Evolutionary conservation across 2,329 filamentous ascomycete genomes (phyloP).

Genomic region (Colletotrichum tabaci): DNA sequence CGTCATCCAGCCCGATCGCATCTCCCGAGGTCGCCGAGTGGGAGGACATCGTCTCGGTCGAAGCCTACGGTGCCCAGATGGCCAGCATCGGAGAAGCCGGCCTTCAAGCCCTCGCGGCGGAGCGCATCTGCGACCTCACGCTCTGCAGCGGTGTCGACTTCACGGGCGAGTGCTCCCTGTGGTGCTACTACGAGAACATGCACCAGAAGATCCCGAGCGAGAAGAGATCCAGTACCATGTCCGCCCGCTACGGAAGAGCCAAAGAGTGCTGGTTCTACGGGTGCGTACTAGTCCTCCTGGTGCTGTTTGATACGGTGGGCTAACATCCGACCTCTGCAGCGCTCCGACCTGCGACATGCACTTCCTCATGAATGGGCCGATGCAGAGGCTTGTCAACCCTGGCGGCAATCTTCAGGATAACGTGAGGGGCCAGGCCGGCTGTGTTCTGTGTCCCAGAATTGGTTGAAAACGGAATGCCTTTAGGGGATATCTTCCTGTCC

Average conservation of each 20-base stretch:
- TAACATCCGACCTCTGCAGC: not conserved
- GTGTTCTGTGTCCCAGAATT: not conserved
- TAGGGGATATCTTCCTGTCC: fast-evolving
- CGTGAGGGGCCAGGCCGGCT: not conserved
- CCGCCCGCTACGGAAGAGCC: not conserved
- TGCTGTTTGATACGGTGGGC: too few relatives aligned
- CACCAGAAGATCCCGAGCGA: not conserved
- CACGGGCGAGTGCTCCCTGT: not conserved
- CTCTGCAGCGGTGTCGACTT: not conserved
- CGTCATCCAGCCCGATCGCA: not conserved
- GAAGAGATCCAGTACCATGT: not conserved
- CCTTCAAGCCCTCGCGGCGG: not conserved
- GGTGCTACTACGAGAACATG: not conserved
- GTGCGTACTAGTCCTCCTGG: not conserved
- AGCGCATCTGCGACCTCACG: not conserved
- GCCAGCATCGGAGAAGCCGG: not conserved
- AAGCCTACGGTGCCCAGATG: not conserved
- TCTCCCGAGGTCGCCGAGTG: not conserved
- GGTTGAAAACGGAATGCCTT: too few relatives aligned
- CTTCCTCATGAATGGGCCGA: not conserved
- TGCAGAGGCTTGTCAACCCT: not conserved
- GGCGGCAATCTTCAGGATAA: not conserved
- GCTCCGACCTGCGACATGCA: not conserved
- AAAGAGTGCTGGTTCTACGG: not conserved
- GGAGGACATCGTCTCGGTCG: not conserved